Evolutionary conservation across 257 asterid genomes (phyloP).

Genomic region (Gardenia jasminoides): DNA sequence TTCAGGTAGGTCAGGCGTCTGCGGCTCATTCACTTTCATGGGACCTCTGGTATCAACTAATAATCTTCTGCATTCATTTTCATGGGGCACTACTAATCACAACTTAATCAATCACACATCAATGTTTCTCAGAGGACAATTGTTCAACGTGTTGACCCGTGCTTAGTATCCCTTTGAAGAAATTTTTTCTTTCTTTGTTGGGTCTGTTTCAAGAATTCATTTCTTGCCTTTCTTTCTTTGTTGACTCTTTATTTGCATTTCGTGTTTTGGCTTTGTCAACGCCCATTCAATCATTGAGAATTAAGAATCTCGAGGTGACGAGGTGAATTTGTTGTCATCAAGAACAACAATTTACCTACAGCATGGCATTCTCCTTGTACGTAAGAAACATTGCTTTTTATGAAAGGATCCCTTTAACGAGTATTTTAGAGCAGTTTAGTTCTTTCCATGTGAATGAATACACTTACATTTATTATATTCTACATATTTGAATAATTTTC

Average conservation of each 20-base stretch:
- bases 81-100: neutral
- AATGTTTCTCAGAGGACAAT: neutral
- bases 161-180: neutral
- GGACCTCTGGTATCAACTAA: neutral
- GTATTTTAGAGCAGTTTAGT: too few relatives aligned
- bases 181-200: too few relatives aligned
- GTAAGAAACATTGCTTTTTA: too few relatives aligned
- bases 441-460: too few relatives aligned
- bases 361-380: neutral
- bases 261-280: neutral
- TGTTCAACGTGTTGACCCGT: neutral
- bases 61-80: neutral
- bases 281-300: neutral
- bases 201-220: neutral
- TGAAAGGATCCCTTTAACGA: too few relatives aligned
- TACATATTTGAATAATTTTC: too few relatives aligned
- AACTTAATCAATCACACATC: neutral
- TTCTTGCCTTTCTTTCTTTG: neutral
- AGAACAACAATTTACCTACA: neutral
- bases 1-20: neutral
- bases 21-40: slow-evolving; percentile 8
- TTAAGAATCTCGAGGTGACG: neutral
- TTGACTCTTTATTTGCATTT: too few relatives aligned
- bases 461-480: too few relatives aligned
- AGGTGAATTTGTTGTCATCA: neutral